Conservation (phyloP, 768 basidiomycete species). For the Tricholoma bakamatsutake region DNA sequence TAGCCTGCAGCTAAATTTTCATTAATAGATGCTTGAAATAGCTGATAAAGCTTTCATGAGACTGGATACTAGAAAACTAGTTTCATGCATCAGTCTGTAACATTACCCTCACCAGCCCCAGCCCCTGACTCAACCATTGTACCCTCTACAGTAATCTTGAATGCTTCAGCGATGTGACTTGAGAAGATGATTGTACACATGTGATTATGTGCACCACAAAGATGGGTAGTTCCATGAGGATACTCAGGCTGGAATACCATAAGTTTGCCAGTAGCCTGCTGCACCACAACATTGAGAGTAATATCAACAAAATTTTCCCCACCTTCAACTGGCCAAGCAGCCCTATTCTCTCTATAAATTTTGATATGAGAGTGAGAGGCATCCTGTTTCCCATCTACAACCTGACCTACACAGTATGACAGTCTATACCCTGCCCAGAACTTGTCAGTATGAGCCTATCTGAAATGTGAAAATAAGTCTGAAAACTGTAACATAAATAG, state of each 20-base stretch:
- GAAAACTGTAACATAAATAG: neutral
- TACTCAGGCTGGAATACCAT: constrained; percentile 3
- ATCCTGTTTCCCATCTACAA: neutral
- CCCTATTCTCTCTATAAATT: neutral
- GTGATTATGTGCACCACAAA: constrained; percentile 3
- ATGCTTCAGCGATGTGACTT: neutral
- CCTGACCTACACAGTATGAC: neutral
- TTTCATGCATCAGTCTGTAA: too few relatives aligned
- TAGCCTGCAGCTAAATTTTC: too few relatives aligned
- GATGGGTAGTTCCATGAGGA: constrained; percentile 3
- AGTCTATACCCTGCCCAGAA: neutral
- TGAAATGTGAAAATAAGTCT: neutral
- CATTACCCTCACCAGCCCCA: too few relatives aligned
- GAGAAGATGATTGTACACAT: constrained; percentile 1
- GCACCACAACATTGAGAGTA: constrained; percentile 1
- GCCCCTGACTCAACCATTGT: neutral
- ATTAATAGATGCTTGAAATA: too few relatives aligned
- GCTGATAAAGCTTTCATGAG: too few relatives aligned
- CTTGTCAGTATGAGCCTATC: too few relatives aligned
- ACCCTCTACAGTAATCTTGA: neutral
- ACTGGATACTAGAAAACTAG: too few relatives aligned
- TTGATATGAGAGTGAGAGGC: neutral
- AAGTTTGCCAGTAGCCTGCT: constrained; percentile 1
- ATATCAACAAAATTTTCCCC: constrained; percentile 3
- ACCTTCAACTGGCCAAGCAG: neutral